These are phyloP conservation scores for Dioscorea dumetorum DNA, from an alignment of 106 monocot genomes.

Conservation along the genomic window DNA sequence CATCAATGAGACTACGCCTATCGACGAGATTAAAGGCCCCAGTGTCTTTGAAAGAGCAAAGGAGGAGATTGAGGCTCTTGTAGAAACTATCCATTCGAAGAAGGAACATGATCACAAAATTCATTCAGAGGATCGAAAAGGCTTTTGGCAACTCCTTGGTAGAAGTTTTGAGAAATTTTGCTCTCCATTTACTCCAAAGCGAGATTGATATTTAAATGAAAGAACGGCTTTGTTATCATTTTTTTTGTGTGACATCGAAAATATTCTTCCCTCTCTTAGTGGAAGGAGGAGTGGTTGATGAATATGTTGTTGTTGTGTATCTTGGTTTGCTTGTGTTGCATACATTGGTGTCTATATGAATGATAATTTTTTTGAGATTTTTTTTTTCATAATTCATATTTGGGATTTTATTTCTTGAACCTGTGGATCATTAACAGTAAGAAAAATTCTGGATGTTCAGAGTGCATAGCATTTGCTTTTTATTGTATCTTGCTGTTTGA, in stretches of 20 bases:
- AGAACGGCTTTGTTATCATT: background rate
- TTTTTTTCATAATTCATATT: too few species aligned
- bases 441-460: too few species aligned
- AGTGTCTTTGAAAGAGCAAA: conserved; percentile 67
- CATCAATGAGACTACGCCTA: conserved; percentile 66
- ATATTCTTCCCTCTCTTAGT: background rate
- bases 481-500: background rate
- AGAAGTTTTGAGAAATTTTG: conserved; percentile 29
- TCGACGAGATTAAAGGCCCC: conserved; percentile 65
- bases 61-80: conserved; percentile 79
- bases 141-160: conserved; percentile 25
- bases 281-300: background rate
- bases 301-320: background rate
- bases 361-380: too few species aligned
- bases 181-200: conserved; percentile 27
- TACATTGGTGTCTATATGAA: too few species aligned
- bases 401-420: too few species aligned
- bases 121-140: conserved; percentile 9
- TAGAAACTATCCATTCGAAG: conserved; percentile 57
- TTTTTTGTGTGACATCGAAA: too few species aligned
- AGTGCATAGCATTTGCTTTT: too few species aligned
- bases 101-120: conserved; percentile 15
- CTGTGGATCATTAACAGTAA: too few species aligned
- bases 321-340: conserved; percentile 1
- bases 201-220: conserved; percentile 6